Conservation (phyloP, 106 monocot genomes). For the Agapanthus africanus region DNA sequence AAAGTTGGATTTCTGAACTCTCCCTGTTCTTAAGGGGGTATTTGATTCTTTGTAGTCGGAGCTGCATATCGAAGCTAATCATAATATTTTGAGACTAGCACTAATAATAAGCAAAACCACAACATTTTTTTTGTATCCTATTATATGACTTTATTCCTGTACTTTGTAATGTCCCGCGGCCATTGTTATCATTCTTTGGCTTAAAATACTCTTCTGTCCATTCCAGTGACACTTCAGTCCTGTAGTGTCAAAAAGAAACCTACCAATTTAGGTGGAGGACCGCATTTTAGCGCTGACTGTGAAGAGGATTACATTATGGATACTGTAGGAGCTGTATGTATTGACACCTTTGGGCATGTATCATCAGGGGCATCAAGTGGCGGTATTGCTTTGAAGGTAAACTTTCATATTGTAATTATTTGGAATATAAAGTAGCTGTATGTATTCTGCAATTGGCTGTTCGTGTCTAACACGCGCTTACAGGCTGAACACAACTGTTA, state of each 20-base stretch:
- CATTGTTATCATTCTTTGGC: not conserved
- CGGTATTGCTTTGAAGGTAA: constrained; percentile 91
- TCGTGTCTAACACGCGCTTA: not conserved
- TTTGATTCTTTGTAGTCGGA: no score
- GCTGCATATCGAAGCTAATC: no score
- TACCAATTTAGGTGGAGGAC: not conserved
- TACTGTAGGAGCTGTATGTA: constrained; percentile 93
- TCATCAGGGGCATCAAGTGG: constrained; percentile 96
- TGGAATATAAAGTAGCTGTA: constrained; percentile 81
- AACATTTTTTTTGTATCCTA: no score
- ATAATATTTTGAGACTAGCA: no score
- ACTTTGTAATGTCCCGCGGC: not conserved
- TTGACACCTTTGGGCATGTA: constrained; percentile 65
- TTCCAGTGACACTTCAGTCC: constrained; percentile 20
- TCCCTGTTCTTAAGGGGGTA: no score
- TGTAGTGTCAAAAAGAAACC: constrained; percentile 11
- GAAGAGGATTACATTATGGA: constrained; percentile 66
- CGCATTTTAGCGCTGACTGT: constrained; percentile 3
- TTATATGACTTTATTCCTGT: not conserved
- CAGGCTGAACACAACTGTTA: not conserved
- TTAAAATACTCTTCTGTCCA: not conserved
- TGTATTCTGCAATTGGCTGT: constrained; percentile 17
- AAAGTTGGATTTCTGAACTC: not conserved
- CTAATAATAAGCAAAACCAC: no score
- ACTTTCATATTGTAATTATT: constrained; percentile 16